Evolutionary conservation across 768 basidiomycete genomes (phyloP), one percentile per base, ranked within the genome.

Genomic region (Cubamyces sp.): DNA sequence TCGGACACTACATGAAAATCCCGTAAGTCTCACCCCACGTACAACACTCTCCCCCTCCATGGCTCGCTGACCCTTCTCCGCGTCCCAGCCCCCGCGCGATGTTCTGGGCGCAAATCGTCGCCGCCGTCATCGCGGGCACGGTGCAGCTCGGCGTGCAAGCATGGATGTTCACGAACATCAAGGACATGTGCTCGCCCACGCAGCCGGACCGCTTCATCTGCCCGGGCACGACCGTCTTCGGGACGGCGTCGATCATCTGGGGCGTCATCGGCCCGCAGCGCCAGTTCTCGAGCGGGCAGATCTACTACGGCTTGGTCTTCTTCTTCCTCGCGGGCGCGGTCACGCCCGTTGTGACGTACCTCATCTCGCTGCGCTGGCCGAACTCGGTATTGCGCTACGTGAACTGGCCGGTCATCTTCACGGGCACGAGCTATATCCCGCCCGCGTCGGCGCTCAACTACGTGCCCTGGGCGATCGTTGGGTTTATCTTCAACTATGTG

Each of bases 401-500:
- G 7, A 73, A 73, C 66, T 72, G 69, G 66, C 71, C 71, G 28
- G 68, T 91, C 60, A 82, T 92, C 68, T 88, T 92, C 71, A 82
- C 82, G 50, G 93, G 91, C 8, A 84, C 88, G 12, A 74, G 77
- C 34, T 75, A 75, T 54, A 92, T 95, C 54, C 94, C 94, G 3
- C 92, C 93, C 16, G 92, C 92, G 15, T 90, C 87, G 0, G 90
- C 92, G 7, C 79, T 94, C 71, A 96, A 96, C 74, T 96, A 88
- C 71, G 82, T 93, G 4, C 87, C 88, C 2, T 94, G 90, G 89
- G 83, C 87, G 66, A 77, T 86, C 63, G 81, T 87, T 42, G 86
- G 87, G 18, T 93, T 93, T 71, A 75, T 92, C 41, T 95, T 95
- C 77, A 92, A 91, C 69, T 90, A 80, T 70, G 69, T 87, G 25